These are phyloP conservation scores for Ocimum tenuiflorum DNA, from an alignment of 257 asterid genomes.

Conservation along the genomic window DNA sequence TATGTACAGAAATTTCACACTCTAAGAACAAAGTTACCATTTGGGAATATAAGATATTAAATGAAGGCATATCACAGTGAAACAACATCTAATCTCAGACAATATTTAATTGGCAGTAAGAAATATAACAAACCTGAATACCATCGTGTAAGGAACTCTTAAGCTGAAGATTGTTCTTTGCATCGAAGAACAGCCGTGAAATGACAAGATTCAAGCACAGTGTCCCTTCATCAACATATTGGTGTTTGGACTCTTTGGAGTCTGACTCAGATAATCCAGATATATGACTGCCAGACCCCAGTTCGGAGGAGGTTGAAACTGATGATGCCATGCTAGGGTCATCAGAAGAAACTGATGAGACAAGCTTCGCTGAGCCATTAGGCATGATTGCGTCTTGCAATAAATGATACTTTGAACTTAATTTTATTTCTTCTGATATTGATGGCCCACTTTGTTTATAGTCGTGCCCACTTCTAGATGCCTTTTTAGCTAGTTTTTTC, in stretches of 20 bases:
- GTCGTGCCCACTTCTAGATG: constrained; percentile 56
- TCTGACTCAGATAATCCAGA: constrained; percentile 47
- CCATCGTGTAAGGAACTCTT: constrained; percentile 43
- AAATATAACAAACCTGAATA: constrained; percentile 61
- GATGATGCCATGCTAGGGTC: constrained; percentile 37
- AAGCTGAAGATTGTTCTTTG: constrained; percentile 51
- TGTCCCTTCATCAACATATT: constrained; percentile 60
- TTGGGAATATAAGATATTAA: too few species aligned
- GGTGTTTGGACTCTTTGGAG: constrained; percentile 29
- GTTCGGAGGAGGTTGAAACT: constrained; percentile 30
- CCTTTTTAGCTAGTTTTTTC: constrained; percentile 63
- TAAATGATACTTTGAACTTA: constrained; percentile 33
- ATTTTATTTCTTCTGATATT: constrained; percentile 51
- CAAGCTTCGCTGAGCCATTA: constrained; percentile 28
- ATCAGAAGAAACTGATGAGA: constrained; percentile 32
- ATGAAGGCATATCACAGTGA: too few species aligned
- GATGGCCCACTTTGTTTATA: constrained; percentile 38
- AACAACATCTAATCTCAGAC: too few species aligned
- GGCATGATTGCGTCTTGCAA: constrained; percentile 33
- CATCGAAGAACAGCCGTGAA: constrained; percentile 85
- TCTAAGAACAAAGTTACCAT: too few species aligned
- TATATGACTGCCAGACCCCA: constrained; percentile 30
- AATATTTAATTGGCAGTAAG: too few species aligned
- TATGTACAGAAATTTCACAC: too few species aligned
- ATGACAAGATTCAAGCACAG: constrained; percentile 69